Conservation (phyloP, 805 yeast species). For the Metschnikowia dekortorum region DNA sequence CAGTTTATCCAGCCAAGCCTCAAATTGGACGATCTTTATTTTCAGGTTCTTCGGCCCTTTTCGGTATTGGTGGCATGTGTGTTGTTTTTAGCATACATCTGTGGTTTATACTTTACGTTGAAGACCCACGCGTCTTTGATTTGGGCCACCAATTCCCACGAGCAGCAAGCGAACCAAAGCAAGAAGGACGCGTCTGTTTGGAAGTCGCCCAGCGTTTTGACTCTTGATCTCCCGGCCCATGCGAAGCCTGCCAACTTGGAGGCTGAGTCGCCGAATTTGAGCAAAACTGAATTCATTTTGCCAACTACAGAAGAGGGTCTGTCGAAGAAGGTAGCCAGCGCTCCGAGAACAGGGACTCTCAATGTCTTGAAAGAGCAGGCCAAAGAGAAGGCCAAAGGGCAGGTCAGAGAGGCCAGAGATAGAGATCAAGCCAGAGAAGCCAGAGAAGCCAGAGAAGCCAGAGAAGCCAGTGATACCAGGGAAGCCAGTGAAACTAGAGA, state of each 20-base stretch:
- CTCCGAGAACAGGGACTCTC: background rate
- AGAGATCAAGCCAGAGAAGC: background rate
- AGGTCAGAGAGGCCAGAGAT: too few relatives aligned
- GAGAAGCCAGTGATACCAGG: background rate
- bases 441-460: background rate
- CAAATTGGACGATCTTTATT: slow-evolving; percentile 62
- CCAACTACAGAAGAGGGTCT: slow-evolving; percentile 1
- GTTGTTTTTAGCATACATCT: slow-evolving; percentile 75
- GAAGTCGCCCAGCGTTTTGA: slow-evolving; percentile 37
- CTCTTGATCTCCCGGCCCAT: slow-evolving; percentile 19
- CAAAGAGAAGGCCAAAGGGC: background rate
- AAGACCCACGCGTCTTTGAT: slow-evolving; percentile 95
- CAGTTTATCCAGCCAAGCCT: slow-evolving; percentile 75
- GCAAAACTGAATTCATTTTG: background rate
- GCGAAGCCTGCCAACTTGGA: background rate
- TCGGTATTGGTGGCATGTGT: slow-evolving; percentile 74
- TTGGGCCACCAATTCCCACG: slow-evolving; percentile 63
- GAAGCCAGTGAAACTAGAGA: background rate
- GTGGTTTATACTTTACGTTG: slow-evolving; percentile 89
- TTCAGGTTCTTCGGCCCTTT: slow-evolving; percentile 72
- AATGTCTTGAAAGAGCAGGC: background rate
- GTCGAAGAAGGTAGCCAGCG: background rate
- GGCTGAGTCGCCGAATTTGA: background rate
- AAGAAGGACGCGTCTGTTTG: slow-evolving; percentile 22
- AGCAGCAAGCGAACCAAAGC: slow-evolving; percentile 18